phyloP scores from a whole-genome alignment of 2,329 filamentous ascomycete genomes.

The Xylaria sp. region DNA sequence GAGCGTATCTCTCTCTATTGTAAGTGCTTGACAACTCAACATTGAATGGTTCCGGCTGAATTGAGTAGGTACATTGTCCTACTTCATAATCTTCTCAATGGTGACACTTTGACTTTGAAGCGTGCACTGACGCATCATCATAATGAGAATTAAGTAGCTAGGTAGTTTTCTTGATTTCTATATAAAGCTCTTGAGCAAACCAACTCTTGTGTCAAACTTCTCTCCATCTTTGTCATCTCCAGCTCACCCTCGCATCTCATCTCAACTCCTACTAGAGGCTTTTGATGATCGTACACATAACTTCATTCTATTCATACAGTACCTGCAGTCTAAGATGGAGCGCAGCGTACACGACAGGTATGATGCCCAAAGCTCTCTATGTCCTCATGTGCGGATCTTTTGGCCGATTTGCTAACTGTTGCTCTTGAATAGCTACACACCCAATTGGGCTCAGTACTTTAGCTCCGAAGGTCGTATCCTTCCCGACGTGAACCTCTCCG shows the following conservation, averaged over 20 bases:
- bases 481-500: neutral
- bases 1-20: too few species aligned
- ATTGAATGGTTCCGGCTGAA: too few species aligned
- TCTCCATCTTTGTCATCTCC: neutral
- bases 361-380: neutral
- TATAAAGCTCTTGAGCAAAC: neutral
- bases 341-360: neutral
- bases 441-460: constrained; percentile 25
- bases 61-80: too few species aligned
- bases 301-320: neutral
- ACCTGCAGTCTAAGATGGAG: neutral
- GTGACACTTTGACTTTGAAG: neutral
- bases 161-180: neutral
- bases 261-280: neutral
- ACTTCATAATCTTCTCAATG: neutral
- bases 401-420: neutral
- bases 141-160: neutral
- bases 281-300: neutral
- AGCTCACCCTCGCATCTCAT: neutral
- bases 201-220: neutral
- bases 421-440: constrained; percentile 9
- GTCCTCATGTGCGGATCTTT: neutral
- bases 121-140: neutral
- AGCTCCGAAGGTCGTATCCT: neutral
- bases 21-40: too few species aligned